phyloP scores from a whole-genome alignment of 495 filamentous ascomycete species.

The Tuber brumale region DNA sequence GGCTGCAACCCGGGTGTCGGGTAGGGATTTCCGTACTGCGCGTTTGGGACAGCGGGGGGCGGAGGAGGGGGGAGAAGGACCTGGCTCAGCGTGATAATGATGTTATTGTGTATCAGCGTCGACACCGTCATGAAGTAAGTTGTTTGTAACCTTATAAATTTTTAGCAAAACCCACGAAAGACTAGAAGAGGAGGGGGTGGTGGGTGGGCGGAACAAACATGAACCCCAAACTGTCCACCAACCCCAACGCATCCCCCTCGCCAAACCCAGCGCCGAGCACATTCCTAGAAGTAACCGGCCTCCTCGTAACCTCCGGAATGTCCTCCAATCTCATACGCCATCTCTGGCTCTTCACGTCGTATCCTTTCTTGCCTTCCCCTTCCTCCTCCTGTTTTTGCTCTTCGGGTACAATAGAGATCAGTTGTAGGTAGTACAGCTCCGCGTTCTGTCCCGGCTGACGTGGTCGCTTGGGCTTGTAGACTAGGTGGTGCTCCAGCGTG shows the following conservation, averaged over 20 bases:
- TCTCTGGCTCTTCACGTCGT: constrained; percentile 41
- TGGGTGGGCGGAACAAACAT: constrained; percentile 39
- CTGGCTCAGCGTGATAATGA: constrained; percentile 45
- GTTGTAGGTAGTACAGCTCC: constrained; percentile 46
- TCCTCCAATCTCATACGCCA: constrained; percentile 47
- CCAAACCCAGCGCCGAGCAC: constrained; percentile 42
- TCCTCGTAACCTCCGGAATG: constrained; percentile 46
- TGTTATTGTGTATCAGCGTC: constrained; percentile 46
- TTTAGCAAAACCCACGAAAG: neutral
- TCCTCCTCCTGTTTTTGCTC: constrained; percentile 4
- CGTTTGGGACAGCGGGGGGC: constrained; percentile 35
- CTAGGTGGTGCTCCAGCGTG: constrained; percentile 55
- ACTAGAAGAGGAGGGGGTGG: neutral
- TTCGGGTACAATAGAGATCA: constrained; percentile 40
- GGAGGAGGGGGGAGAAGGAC: constrained; percentile 45
- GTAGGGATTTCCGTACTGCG: constrained; percentile 26
- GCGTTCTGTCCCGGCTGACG: constrained; percentile 22
- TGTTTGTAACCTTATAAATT: constrained; percentile 43
- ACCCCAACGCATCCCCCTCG: constrained; percentile 44
- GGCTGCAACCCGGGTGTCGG: constrained; percentile 22
- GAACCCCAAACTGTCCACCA: constrained; percentile 45
- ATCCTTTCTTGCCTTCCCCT: constrained; percentile 12
- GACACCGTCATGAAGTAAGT: constrained; percentile 46
- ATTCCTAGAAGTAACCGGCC: constrained; percentile 43
- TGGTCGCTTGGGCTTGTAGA: constrained; percentile 59